Evolutionary conservation across 208 protist genomes (phyloP).

Genomic region (Trypanosomatidae sp.): DNA sequence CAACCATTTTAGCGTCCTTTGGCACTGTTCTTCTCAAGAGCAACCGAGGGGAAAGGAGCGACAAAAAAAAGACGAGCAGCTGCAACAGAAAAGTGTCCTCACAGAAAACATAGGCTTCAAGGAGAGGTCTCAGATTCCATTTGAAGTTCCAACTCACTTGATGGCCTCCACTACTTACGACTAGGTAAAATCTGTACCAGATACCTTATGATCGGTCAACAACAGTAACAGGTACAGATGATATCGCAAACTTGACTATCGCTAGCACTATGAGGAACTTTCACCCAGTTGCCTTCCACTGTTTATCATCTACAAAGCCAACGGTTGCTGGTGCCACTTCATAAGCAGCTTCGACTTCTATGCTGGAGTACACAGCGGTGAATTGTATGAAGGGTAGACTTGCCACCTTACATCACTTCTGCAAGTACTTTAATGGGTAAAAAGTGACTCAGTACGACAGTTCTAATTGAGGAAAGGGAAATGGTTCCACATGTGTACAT

Average conservation of each 20-base stretch:
- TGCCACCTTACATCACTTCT: background rate
- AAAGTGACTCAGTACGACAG: background rate
- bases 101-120: background rate
- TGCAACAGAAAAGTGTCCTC: background rate
- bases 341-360: background rate
- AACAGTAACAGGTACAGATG: background rate
- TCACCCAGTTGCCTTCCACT: background rate
- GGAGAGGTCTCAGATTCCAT: background rate
- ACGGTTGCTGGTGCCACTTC: background rate
- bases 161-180: background rate
- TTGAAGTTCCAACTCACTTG: background rate
- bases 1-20: background rate
- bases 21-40: background rate
- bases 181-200: background rate
- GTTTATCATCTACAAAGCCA: background rate
- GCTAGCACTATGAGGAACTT: background rate
- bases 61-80: background rate
- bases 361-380: background rate
- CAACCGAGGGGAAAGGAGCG: background rate
- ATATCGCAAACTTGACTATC: background rate
- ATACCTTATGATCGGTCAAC: background rate
- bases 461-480: background rate
- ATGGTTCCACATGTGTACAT: background rate
- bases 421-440: background rate
- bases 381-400: background rate